These are phyloP conservation scores for Aspergillus indologenus DNA, from an alignment of 495 filamentous ascomycete genomes.

Conservation along the genomic window DNA sequence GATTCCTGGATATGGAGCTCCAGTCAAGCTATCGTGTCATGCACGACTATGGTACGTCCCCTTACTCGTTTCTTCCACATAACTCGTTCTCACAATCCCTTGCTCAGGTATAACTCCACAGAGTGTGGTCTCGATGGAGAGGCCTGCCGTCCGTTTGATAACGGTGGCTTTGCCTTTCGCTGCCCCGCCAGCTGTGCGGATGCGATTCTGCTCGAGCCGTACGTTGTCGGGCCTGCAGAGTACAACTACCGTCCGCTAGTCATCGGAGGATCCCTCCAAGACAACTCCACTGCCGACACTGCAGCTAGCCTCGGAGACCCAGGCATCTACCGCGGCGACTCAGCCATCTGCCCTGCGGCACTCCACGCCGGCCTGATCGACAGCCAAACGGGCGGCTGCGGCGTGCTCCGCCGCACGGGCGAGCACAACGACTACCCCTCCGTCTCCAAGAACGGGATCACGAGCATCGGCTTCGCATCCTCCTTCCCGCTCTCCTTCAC, in stretches of 20 bases:
- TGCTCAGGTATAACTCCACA: slow-evolving; percentile 42
- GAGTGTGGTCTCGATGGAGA: slow-evolving; percentile 70
- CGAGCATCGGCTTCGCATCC: slow-evolving; percentile 62
- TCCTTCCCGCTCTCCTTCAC: slow-evolving; percentile 68
- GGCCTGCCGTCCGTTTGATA: slow-evolving; percentile 68
- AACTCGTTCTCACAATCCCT: not conserved
- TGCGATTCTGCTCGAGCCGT: slow-evolving; percentile 63
- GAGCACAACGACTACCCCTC: slow-evolving; percentile 52
- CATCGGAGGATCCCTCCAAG: slow-evolving; percentile 60
- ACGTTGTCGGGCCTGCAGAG: slow-evolving; percentile 65
- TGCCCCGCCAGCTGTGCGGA: slow-evolving; percentile 68
- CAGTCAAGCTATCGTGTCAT: slow-evolving; percentile 51
- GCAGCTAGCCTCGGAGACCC: slow-evolving; percentile 21
- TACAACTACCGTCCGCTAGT: slow-evolving; percentile 63
- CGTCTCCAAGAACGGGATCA: slow-evolving; percentile 56
- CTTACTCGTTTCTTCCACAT: not conserved
- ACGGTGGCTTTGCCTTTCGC: slow-evolving; percentile 63
- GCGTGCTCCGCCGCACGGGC: slow-evolving; percentile 62
- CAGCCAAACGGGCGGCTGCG: slow-evolving; percentile 66
- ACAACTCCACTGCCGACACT: slow-evolving; percentile 8
- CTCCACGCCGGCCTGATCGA: slow-evolving; percentile 70
- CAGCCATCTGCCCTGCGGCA: slow-evolving; percentile 70
- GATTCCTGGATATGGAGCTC: slow-evolving; percentile 59
- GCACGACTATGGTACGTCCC: slow-evolving; percentile 48
- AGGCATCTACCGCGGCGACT: slow-evolving; percentile 70